These are phyloP conservation scores for Podospora comata DNA, from an alignment of 495 filamentous ascomycete species.

Conservation along the genomic window DNA sequence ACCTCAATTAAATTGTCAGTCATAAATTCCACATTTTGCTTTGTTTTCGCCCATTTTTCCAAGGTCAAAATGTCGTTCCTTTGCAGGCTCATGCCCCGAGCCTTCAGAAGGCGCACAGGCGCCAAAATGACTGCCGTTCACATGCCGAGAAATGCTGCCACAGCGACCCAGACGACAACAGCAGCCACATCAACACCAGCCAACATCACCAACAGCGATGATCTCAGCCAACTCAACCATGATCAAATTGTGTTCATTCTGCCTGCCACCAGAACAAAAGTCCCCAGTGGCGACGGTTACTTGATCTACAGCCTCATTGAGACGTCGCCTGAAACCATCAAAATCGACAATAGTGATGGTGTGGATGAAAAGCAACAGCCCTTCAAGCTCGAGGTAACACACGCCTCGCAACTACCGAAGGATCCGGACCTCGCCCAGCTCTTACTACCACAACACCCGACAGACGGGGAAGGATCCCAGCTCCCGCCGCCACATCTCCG, in stretches of 20 bases:
- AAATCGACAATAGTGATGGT: background rate
- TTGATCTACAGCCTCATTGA: slow-evolving; percentile 39
- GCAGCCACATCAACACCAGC: background rate
- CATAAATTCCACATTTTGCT: background rate
- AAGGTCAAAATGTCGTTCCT: background rate
- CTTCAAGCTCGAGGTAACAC: slow-evolving; percentile 31
- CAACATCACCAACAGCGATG: background rate
- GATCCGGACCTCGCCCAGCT: background rate
- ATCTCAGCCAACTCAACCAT: slow-evolving; percentile 18
- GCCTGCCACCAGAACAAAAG: background rate
- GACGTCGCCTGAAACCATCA: slow-evolving; percentile 4
- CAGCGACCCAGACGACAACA: background rate
- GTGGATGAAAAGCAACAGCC: slow-evolving; percentile 17
- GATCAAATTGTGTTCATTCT: slow-evolving; percentile 40
- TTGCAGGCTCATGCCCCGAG: background rate
- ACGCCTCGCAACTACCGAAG: slow-evolving; percentile 30
- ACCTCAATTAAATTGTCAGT: background rate
- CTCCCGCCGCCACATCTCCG: slow-evolving; percentile 32
- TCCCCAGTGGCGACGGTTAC: slow-evolving; percentile 18
- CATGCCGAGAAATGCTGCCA: slow-evolving; percentile 11
- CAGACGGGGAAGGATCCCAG: background rate
- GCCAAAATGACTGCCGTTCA: background rate
- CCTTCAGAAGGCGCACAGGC: background rate
- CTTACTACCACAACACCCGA: background rate
- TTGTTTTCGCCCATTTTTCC: background rate